Evolutionary conservation across 208 protist genomes (phyloP).

Genomic region (Leishmania major): DNA sequence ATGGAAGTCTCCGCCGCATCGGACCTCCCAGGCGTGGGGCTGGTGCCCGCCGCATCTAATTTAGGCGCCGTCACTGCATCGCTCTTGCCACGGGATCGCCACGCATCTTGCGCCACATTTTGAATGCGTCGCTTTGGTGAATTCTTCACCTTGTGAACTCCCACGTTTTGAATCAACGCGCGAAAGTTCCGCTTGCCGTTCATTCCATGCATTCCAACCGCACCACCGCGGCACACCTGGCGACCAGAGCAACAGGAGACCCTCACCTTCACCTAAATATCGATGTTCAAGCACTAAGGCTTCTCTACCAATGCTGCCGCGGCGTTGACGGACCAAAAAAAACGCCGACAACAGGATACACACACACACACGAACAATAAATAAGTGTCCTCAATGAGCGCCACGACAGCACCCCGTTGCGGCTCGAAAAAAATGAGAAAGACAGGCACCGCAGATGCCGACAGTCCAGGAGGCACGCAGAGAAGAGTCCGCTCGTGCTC

Average conservation of each 20-base stretch:
- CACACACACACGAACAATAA: no score
- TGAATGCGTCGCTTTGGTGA: conserved; percentile 33
- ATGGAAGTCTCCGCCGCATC: neutral
- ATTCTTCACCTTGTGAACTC: conserved; percentile 31
- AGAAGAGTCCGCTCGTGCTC: neutral
- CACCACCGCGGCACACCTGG: neutral
- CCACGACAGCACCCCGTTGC: no score
- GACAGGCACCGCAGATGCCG: neutral
- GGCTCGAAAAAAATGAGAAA: neutral
- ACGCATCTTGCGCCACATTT: conserved; percentile 14
- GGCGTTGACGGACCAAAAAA: neutral
- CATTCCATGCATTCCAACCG: neutral
- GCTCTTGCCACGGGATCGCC: neutral
- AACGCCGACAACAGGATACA: neutral
- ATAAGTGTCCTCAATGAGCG: neutral
- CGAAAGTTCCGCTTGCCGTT: conserved; percentile 29
- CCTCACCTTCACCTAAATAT: neutral
- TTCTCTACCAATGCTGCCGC: neutral
- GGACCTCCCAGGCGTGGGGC: neutral
- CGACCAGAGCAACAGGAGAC: neutral
- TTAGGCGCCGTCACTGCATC: neutral
- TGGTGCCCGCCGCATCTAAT: neutral
- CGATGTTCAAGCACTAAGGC: neutral
- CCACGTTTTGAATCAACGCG: conserved; percentile 34
- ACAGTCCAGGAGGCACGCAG: neutral